Evolutionary conservation across 1,284 basidiomycete genomes (phyloP), one percentile per base, ranked within the genome.

Genomic region (Apiotrichum siamense): DNA sequence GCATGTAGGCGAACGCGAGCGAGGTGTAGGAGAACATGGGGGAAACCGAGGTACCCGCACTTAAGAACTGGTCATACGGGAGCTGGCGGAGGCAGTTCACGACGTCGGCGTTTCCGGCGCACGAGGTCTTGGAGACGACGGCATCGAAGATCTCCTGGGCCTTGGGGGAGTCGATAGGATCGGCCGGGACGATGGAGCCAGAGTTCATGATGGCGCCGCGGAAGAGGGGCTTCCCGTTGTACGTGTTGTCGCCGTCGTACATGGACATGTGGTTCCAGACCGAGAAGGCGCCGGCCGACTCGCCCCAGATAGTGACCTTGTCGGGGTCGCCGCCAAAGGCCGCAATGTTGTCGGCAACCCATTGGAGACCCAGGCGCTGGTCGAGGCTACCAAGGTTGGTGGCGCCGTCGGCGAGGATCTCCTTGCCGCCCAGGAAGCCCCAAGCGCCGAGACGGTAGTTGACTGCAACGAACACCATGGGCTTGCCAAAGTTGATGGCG

Each of bases 381-480:
- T 64, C 63, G 23, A 54, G 79, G 58, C 80, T 64, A 5, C 80
- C 80, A 6, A 80, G 67, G 58, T 81, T 82, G 7, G 77, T 76
- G 0, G 78, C 68, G 0, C 77, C 77, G 29, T 75, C 79, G 1
- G 63, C 75, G 44, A 77, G 76, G 4, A 79, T 73, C 60, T 81
- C 49, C 77, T 50, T 78, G 61, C n/a, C 80, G 72, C 3, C 76
- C 76, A 36, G 81, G 58, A 54, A 54, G 18, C 58, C 58, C 20
- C 76, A 77, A 0, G 73, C 65, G 31, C 60, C 66, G 21, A 74
- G 40, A 63, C 81, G 75, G 60, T 83, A 82, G 62, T 83, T 83
- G 70, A 81, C 56, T 73, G 79, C 77, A n/a, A 80, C 78, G 51
- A 79, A 79, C 44, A 83, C 70, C 24, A 80, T 71, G 0, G 80